phyloP scores from a whole-genome alignment of 2,329 filamentous ascomycete species.

The Aspergillus pseudotamarii region DNA sequence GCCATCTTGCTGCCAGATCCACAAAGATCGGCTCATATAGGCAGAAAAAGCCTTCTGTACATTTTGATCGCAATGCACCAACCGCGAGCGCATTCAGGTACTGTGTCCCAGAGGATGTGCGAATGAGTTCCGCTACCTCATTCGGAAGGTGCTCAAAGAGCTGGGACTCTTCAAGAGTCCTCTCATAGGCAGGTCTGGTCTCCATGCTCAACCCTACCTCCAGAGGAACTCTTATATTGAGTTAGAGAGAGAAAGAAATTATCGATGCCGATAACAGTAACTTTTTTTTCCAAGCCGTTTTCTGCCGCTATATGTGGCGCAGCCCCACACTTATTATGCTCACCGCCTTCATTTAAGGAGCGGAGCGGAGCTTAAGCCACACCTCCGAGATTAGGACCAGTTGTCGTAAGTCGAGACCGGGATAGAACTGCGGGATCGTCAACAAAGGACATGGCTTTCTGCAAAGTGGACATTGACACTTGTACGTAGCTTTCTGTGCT shows the following conservation, averaged over 20 bases:
- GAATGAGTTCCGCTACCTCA: slow-evolving; percentile 70
- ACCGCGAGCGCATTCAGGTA: slow-evolving; percentile 73
- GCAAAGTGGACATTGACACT: slow-evolving; percentile 22
- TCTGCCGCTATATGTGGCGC: slow-evolving; percentile 28
- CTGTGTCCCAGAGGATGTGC: slow-evolving; percentile 62
- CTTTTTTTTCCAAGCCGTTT: slow-evolving; percentile 34
- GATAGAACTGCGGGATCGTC: slow-evolving; percentile 8
- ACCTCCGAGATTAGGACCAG: slow-evolving; percentile 23
- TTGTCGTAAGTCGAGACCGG: slow-evolving; percentile 15
- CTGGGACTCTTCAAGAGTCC: slow-evolving; percentile 56
- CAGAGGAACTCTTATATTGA: slow-evolving; percentile 35
- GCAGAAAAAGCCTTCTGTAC: slow-evolving; percentile 73
- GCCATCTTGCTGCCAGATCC: slow-evolving; percentile 82
- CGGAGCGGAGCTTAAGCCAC: slow-evolving; percentile 29
- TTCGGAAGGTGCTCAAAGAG: slow-evolving; percentile 64
- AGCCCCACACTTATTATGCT: slow-evolving; percentile 27
- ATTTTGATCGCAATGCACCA: slow-evolving; percentile 68
- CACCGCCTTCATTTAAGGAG: slow-evolving; percentile 31
- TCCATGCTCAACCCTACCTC: slow-evolving; percentile 41
- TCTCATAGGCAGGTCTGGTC: slow-evolving; percentile 45
- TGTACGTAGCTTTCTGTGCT: slow-evolving; percentile 30
- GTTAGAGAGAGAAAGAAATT: slow-evolving; percentile 28
- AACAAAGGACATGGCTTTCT: slow-evolving; percentile 19
- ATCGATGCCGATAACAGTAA: slow-evolving; percentile 24
- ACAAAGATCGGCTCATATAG: slow-evolving; percentile 76